phyloP scores from a whole-genome alignment of 805 yeast genomes.

The Candida dajiaensis region DNA sequence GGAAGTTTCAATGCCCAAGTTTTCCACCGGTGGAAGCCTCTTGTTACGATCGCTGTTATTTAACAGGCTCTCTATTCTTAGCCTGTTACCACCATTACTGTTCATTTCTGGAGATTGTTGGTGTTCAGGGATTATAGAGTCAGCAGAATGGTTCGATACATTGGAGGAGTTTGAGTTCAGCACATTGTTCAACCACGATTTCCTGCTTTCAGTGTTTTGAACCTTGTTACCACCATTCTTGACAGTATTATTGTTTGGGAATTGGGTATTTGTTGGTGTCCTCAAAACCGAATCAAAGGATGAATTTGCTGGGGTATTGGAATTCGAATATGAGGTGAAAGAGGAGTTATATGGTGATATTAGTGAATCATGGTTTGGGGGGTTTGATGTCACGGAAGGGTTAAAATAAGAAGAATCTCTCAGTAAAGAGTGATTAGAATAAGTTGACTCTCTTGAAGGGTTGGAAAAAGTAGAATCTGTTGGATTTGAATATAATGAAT shows the following conservation, averaged over 20 bases:
- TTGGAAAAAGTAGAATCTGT: background rate
- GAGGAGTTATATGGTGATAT: constrained; percentile 17
- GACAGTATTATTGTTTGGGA: background rate
- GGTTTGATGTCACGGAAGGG: background rate
- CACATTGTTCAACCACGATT: constrained; percentile 17
- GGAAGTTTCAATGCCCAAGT: constrained; percentile 13
- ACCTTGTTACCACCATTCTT: background rate
- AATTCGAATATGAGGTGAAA: constrained; percentile 8
- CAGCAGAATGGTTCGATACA: background rate
- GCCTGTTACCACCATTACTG: constrained; percentile 5
- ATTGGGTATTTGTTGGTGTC: background rate
- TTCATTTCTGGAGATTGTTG: background rate
- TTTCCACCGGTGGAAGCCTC: constrained; percentile 19
- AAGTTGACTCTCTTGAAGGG: background rate
- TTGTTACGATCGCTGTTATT: constrained; percentile 8
- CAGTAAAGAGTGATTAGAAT: background rate
- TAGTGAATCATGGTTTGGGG: constrained; percentile 4
- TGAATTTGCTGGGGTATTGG: constrained; percentile 12
- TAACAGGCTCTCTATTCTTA: constrained; percentile 17
- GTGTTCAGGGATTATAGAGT: background rate
- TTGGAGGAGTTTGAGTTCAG: constrained; percentile 4
- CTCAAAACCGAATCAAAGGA: constrained; percentile 2
- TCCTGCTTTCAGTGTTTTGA: constrained; percentile 2
- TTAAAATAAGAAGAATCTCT: background rate
- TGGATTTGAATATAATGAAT: background rate